Conservation (phyloP, 2,329 filamentous ascomycete genomes). For the Tolypocladium pustulatum region DNA sequence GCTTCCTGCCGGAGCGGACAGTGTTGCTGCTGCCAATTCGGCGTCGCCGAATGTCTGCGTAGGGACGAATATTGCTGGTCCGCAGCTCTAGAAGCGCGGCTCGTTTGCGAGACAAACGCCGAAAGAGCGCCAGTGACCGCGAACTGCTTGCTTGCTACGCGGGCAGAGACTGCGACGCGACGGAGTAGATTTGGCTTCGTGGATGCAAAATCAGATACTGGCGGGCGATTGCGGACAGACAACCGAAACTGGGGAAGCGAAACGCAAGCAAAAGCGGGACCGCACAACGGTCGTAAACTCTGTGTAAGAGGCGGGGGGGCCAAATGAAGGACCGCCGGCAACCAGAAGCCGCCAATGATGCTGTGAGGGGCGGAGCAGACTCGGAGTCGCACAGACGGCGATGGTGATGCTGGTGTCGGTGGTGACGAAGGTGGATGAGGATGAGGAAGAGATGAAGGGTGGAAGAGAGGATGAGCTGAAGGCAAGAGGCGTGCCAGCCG, state of each 20-base stretch:
- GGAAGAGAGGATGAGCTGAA: background rate
- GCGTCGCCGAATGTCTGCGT: background rate
- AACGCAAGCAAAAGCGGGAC: background rate
- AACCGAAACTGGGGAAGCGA: background rate
- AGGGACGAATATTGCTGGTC: background rate
- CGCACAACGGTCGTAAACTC: background rate
- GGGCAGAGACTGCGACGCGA: background rate
- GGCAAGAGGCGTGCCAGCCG: background rate
- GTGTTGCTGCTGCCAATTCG: background rate
- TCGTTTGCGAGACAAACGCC: slow-evolving; percentile 3
- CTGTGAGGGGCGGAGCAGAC: background rate
- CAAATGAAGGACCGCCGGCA: no score
- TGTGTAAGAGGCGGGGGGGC: background rate
- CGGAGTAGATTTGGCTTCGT: background rate
- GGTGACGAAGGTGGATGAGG: background rate
- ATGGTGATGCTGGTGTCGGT: background rate
- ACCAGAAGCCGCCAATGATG: background rate
- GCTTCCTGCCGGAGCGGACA: background rate
- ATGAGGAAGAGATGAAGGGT: background rate
- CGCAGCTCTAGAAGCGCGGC: slow-evolving; percentile 2
- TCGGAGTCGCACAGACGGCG: background rate
- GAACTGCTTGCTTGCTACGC: slow-evolving; percentile 1
- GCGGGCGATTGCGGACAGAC: background rate
- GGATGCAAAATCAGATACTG: background rate
- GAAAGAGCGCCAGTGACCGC: slow-evolving; percentile 3